These are phyloP conservation scores for Torulaspora indica DNA, from an alignment of 805 yeast species.

Conservation along the genomic window DNA sequence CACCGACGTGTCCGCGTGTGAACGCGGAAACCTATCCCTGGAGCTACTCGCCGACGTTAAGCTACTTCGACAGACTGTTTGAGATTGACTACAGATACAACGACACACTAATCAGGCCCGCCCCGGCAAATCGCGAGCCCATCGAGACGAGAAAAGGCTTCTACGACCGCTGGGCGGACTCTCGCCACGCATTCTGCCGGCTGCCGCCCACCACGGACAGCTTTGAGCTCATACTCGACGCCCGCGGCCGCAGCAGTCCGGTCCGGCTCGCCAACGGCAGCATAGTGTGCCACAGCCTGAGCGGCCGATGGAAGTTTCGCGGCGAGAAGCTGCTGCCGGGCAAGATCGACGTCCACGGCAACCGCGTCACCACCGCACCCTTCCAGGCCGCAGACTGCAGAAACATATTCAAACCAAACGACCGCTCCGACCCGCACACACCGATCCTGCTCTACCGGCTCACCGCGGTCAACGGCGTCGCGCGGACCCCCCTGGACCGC, in stretches of 20 bases:
- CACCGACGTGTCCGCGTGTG: not conserved
- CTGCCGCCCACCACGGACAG: conserved; percentile 26
- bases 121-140: conserved; percentile 23
- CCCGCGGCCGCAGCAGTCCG: conserved; percentile 16
- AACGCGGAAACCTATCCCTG: not conserved
- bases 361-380: conserved; percentile 28
- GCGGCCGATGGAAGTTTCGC: conserved; percentile 42
- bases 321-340: conserved; percentile 45
- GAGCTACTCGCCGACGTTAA: conserved; percentile 40
- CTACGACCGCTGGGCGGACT: conserved; percentile 33
- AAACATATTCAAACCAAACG: conserved; percentile 11
- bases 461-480: conserved; percentile 24
- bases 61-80: conserved; percentile 41
- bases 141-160: conserved; percentile 34
- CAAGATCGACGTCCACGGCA: conserved; percentile 40
- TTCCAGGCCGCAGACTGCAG: conserved; percentile 11
- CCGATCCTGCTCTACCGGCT: conserved; percentile 18
- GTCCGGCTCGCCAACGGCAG: conserved; percentile 8
- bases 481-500: too few relatives aligned
- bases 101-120: conserved; percentile 43
- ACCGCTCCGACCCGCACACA: conserved; percentile 9
- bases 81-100: conserved; percentile 41
- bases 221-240: conserved; percentile 31
- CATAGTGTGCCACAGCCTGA: conserved; percentile 30
- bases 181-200: conserved; percentile 12